phyloP scores from a whole-genome alignment of 2,329 filamentous ascomycete species.

The Lithohypha guttulata region DNA sequence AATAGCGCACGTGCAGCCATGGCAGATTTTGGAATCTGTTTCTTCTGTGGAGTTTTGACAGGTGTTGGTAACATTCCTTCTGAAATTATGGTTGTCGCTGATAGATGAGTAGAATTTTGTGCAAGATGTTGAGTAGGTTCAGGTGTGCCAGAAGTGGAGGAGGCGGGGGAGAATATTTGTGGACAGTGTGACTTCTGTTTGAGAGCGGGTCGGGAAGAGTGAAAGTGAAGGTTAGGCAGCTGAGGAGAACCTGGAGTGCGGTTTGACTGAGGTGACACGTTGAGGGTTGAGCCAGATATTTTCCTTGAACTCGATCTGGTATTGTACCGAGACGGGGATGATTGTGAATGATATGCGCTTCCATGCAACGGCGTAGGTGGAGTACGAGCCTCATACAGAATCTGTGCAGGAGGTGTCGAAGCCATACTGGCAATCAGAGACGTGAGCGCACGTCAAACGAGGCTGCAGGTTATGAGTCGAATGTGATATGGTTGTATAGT shows the following conservation, averaged over 20 bases:
- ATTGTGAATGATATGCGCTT: slow-evolving; percentile 23
- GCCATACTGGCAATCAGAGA: slow-evolving; percentile 27
- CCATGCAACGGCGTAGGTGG: slow-evolving; percentile 38
- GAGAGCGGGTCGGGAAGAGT: slow-evolving; percentile 19
- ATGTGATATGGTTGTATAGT: background rate
- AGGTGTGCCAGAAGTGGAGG: slow-evolving; percentile 14
- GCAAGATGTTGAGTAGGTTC: slow-evolving; percentile 10
- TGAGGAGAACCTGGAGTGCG: slow-evolving; percentile 8
- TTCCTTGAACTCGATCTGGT: slow-evolving; percentile 21
- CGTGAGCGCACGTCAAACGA: slow-evolving; percentile 7
- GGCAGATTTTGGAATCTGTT: slow-evolving; percentile 34
- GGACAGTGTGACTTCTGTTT: slow-evolving; percentile 16
- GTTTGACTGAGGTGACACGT: slow-evolving; percentile 11
- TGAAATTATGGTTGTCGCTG: slow-evolving; percentile 25
- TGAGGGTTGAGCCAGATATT: slow-evolving; percentile 8
- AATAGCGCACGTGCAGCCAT: slow-evolving; percentile 46
- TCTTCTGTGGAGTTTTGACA: slow-evolving; percentile 51
- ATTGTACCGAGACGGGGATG: slow-evolving; percentile 23
- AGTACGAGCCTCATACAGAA: slow-evolving; percentile 22
- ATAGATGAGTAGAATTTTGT: slow-evolving; percentile 22
- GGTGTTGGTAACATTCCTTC: slow-evolving; percentile 49
- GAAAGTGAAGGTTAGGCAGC: slow-evolving; percentile 5
- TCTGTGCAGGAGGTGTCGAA: slow-evolving; percentile 34
- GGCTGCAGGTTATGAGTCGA: slow-evolving; percentile 3
- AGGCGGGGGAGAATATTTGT: slow-evolving; percentile 16